These are phyloP conservation scores for Ganoderma meredithae DNA, from an alignment of 1,284 basidiomycete genomes.

Conservation along the genomic window DNA sequence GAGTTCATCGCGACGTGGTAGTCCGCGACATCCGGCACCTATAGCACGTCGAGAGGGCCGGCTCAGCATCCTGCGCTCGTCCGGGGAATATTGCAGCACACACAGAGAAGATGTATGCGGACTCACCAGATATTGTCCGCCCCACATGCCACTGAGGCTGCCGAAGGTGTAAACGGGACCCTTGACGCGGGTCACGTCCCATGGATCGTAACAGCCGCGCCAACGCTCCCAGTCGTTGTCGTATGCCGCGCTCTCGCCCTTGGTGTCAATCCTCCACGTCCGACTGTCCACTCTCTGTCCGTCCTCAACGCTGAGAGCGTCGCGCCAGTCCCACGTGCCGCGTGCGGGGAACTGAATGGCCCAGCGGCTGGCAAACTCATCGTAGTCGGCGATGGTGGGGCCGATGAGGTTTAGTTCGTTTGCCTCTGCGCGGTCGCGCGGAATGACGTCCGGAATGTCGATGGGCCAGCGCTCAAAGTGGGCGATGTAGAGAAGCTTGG, in stretches of 20 bases:
- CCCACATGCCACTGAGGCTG: slow-evolving; percentile 63
- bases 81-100: background rate
- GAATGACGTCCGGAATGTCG: slow-evolving; percentile 53
- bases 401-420: slow-evolving; percentile 41
- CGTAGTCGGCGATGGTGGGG: slow-evolving; percentile 67
- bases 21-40: slow-evolving; percentile 44
- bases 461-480: slow-evolving; percentile 60
- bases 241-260: slow-evolving; percentile 50
- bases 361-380: slow-evolving; percentile 58
- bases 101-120: background rate
- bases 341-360: slow-evolving; percentile 39
- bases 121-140: slow-evolving; percentile 63
- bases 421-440: slow-evolving; percentile 54
- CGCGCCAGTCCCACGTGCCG: slow-evolving; percentile 52
- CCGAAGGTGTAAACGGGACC: slow-evolving; percentile 51
- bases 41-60: background rate
- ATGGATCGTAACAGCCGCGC: slow-evolving; percentile 55
- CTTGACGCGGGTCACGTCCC: slow-evolving; percentile 41
- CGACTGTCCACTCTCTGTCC: slow-evolving; percentile 37
- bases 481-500: slow-evolving; percentile 69
- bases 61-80: background rate
- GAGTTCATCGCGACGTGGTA: slow-evolving; percentile 47
- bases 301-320: slow-evolving; percentile 35
- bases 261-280: slow-evolving; percentile 30
- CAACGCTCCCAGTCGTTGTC: slow-evolving; percentile 68